Conservation (phyloP, 2,329 filamentous ascomycete genomes). For the Colletotrichum tabaci region DNA sequence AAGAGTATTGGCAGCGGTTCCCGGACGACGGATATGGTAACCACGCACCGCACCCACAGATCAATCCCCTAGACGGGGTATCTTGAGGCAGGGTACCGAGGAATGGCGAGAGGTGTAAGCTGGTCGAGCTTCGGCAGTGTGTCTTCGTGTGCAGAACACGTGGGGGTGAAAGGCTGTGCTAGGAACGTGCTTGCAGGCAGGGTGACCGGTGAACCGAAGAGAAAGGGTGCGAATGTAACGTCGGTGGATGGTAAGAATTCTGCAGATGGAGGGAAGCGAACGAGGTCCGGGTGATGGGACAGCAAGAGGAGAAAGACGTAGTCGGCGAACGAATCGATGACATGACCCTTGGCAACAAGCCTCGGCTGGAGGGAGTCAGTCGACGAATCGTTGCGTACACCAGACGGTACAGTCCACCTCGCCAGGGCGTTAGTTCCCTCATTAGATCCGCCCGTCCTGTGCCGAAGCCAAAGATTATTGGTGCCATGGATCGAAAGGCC, state of each 20-base stretch:
- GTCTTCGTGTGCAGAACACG: too few relatives aligned
- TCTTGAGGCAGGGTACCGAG: slow-evolving; percentile 10
- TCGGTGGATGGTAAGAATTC: not conserved
- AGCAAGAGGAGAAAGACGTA: slow-evolving; percentile 3
- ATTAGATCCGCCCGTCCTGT: slow-evolving; percentile 9
- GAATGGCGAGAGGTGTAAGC: slow-evolving; percentile 8
- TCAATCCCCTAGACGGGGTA: slow-evolving; percentile 5
- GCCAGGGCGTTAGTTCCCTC: slow-evolving; percentile 9
- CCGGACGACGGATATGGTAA: not conserved
- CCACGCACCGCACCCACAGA: slow-evolving; percentile 10
- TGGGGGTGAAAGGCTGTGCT: not conserved
- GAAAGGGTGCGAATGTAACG: slow-evolving; percentile 4
- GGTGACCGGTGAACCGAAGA: slow-evolving; percentile 6
- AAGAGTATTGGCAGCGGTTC: slow-evolving; percentile 8
- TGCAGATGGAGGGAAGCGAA: slow-evolving; percentile 5
- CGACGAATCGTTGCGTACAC: slow-evolving; percentile 24
- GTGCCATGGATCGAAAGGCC: not conserved
- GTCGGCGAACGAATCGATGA: slow-evolving; percentile 11
- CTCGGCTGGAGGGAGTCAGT: slow-evolving; percentile 23
- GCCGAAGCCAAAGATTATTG: slow-evolving; percentile 24
- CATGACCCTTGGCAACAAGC: slow-evolving; percentile 7
- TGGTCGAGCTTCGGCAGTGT: not conserved
- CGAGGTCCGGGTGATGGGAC: not conserved
- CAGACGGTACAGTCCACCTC: slow-evolving; percentile 16
- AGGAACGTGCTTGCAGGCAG: slow-evolving; percentile 16